Evolutionary conservation across 2,329 filamentous ascomycete species (phyloP).

Genomic region (Decorospora gaudefroyi): DNA sequence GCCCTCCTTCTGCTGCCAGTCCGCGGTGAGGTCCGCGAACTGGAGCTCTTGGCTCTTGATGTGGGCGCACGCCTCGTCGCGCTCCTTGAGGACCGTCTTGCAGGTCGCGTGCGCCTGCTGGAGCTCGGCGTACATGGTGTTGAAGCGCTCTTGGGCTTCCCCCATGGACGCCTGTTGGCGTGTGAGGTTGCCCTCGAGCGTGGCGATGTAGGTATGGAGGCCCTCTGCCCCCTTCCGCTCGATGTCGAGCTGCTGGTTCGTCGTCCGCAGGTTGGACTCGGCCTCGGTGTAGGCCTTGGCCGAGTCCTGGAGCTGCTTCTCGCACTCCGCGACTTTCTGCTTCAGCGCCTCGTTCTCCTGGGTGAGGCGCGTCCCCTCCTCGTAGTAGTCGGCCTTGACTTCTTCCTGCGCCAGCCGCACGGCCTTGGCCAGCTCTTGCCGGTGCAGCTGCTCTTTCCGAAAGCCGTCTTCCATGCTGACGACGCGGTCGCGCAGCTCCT

Average conservation of each 20-base stretch:
- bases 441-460: no score
- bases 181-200: background rate
- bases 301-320: background rate
- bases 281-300: background rate
- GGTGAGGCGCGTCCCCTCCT: no score
- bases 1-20: conserved; percentile 15
- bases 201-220: conserved; percentile 6
- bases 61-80: conserved; percentile 4
- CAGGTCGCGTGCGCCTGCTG: conserved; percentile 1
- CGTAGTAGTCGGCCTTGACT: no score
- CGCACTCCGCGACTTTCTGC: background rate
- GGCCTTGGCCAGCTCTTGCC: no score
- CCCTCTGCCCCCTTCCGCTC: background rate
- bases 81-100: background rate
- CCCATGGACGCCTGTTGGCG: background rate
- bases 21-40: conserved; percentile 16
- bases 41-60: conserved; percentile 10
- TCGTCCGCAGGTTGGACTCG: conserved; percentile 2
- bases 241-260: background rate
- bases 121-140: conserved; percentile 1
- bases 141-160: background rate
- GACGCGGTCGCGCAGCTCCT: conserved; percentile 10
- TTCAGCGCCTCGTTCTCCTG: no score
- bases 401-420: no score
- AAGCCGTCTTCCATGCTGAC: no score